Evolutionary conservation across 345 rosid genomes (phyloP), one percentile per base, ranked within the genome.

Genomic region (Sisymbrium altissimum): DNA sequence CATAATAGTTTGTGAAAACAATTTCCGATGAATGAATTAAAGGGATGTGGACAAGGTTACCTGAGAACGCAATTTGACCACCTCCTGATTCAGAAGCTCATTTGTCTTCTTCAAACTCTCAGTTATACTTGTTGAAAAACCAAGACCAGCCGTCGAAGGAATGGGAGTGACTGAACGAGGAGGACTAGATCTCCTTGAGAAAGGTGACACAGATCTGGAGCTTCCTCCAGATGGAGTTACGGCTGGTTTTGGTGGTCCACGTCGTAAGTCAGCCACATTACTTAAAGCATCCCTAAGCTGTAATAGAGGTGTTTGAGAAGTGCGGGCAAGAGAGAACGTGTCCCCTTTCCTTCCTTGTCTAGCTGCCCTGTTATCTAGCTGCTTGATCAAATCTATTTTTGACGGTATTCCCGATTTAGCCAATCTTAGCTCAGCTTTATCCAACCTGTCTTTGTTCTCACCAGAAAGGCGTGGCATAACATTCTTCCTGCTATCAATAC

Each of bases 91-190:
- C 81, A 95, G 69, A 80, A 92, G 89, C 64, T 90, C 97, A 77
- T 92, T 95, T 27, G 97, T 92, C 80, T 92, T 95, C 89, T 90
- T 95, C 86, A 92, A 80, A 80, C 99, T 87, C 78, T 92, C 97
- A 9, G 87, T 72, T 57, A 88, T 73, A 76, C 86, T 90, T 78
- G 87, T 88, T 8, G 97, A 90, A 43, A 91, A 91, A 12, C 84
- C 87, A 73, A 95, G 89, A 54, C 98, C 98, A 7, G 87, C 79
- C 4, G 88, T 83, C 14, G 91, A 88, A 63, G 97, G 97, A 70
- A 95, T 85, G 36, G 98, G 98, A 19, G 99, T 95, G 14, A 91
- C 92, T 69, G 92, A 95, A 66, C 97, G 96, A 46, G 98, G 97
- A 19, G 99, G 98, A 67, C 99, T 92, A 63, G 97, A 84, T 77